A percentile compares a stretch with the other conserved stretches of the same genome.
These are phyloP conservation scores for Fraxinus pennsylvanica DNA, from an alignment of 257 asterid species.

Conservation along the genomic window DNA sequence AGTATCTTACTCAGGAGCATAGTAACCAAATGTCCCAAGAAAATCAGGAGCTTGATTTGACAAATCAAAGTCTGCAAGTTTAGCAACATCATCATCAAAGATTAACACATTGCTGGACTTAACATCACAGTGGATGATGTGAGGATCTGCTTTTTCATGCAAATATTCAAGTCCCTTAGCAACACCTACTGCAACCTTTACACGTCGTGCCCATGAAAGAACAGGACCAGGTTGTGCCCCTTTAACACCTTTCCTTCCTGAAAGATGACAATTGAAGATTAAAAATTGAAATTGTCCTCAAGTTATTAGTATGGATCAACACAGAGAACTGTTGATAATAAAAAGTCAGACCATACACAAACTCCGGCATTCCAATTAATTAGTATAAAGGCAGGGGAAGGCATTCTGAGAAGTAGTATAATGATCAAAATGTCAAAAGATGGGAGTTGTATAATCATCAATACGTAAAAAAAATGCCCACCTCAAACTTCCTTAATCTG, in stretches of 20 bases:
- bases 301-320: neutral
- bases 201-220: constrained; percentile 84
- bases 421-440: neutral
- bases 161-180: constrained; percentile 84
- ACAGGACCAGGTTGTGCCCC: constrained; percentile 94
- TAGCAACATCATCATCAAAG: constrained; percentile 79
- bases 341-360: neutral
- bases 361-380: neutral
- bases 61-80: constrained; percentile 81
- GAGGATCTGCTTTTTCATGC: constrained; percentile 80
- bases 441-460: neutral
- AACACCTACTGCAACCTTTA: constrained; percentile 85
- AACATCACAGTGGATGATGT: constrained; percentile 82
- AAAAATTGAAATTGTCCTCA: neutral
- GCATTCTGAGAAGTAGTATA: neutral
- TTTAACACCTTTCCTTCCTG: constrained; percentile 89
- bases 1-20: constrained; percentile 80
- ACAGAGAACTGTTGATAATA: neutral
- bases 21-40: constrained; percentile 90
- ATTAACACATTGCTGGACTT: constrained; percentile 81
- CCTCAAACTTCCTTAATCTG: neutral
- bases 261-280: neutral
- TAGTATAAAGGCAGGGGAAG: neutral
- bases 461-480: neutral
- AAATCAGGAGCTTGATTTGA: constrained; percentile 91